A percentile compares a stretch with the other conserved stretches of the same genome.
Conservation (phyloP, 2,329 filamentous ascomycete genomes). For the Alternaria panax region DNA sequence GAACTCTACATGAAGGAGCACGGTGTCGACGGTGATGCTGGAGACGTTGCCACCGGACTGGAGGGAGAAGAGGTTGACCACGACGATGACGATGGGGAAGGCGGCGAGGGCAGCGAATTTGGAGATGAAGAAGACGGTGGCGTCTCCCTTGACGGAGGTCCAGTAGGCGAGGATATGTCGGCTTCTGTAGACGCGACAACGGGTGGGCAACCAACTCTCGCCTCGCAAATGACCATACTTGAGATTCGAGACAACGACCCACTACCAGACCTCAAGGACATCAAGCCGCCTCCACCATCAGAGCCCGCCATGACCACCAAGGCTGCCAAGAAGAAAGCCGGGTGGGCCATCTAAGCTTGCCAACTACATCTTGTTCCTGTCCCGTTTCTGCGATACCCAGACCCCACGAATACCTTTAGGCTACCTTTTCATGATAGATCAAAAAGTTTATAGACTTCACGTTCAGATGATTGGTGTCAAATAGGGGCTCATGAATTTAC, state of each 20-base stretch:
- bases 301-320: slow-evolving; percentile 42
- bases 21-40: slow-evolving; percentile 63
- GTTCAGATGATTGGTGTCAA: background rate
- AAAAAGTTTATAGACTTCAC: background rate
- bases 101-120: slow-evolving; percentile 7
- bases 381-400: slow-evolving; percentile 13
- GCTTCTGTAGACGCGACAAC: background rate
- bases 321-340: slow-evolving; percentile 48
- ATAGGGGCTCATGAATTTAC: background rate
- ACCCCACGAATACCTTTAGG: background rate
- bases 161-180: slow-evolving; percentile 6
- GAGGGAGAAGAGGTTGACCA: slow-evolving; percentile 29
- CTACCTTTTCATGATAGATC: background rate
- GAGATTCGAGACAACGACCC: slow-evolving; percentile 48
- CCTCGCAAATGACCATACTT: slow-evolving; percentile 47
- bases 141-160: slow-evolving; percentile 9
- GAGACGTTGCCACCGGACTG: slow-evolving; percentile 39
- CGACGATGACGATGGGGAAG: slow-evolving; percentile 11
- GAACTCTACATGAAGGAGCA: slow-evolving; percentile 86
- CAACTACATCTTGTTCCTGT: background rate
- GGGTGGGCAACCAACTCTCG: slow-evolving; percentile 21
- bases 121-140: slow-evolving; percentile 9
- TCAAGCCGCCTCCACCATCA: slow-evolving; percentile 30
- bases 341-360: slow-evolving; percentile 38
- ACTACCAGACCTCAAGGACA: slow-evolving; percentile 41